These are phyloP conservation scores for Verticillium dahliae DNA, from an alignment of 2,329 filamentous ascomycete species.

Conservation along the genomic window DNA sequence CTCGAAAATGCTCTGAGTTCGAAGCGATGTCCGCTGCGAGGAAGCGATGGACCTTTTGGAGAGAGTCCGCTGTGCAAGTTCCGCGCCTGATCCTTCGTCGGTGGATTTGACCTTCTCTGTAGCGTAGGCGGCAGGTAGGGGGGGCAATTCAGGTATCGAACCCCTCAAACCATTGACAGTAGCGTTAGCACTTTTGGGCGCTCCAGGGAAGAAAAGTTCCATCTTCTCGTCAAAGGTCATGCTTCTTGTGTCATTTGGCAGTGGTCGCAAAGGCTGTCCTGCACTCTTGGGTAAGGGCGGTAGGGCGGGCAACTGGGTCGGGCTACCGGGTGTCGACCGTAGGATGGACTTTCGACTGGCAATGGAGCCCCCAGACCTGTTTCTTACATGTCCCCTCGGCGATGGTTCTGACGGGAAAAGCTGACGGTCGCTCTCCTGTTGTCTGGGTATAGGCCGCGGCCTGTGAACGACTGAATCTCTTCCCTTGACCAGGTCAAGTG, in stretches of 20 bases:
- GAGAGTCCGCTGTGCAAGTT: conserved; percentile 1
- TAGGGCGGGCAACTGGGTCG: conserved; percentile 45
- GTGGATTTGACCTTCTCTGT: conserved; percentile 12
- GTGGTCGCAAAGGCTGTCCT: conserved; percentile 28
- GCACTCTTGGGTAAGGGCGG: conserved; percentile 39
- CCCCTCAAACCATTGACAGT: neutral
- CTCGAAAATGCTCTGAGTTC: conserved; percentile 33
- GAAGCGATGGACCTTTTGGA: conserved; percentile 27
- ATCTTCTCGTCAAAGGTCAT: conserved; percentile 56
- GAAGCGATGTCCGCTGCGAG: conserved; percentile 25
- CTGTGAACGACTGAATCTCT: conserved; percentile 42
- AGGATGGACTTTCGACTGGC: conserved; percentile 38
- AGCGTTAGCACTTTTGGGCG: conserved; percentile 14
- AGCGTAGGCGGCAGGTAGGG: conserved; percentile 24
- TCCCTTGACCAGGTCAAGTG: conserved; percentile 12
- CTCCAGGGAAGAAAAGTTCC: conserved; percentile 37
- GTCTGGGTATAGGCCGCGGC: conserved; percentile 49
- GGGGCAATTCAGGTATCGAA: conserved; percentile 37
- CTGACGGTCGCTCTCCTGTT: conserved; percentile 35
- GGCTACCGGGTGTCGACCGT: conserved; percentile 34
- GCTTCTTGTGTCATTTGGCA: conserved; percentile 47
- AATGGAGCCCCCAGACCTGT: conserved; percentile 42
- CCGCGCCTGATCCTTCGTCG: conserved; percentile 3
- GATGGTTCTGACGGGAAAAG: conserved; percentile 40
- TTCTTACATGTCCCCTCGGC: conserved; percentile 35